These are phyloP conservation scores for Henckelia pumila DNA, from an alignment of 257 asterid species.

Conservation along the genomic window DNA sequence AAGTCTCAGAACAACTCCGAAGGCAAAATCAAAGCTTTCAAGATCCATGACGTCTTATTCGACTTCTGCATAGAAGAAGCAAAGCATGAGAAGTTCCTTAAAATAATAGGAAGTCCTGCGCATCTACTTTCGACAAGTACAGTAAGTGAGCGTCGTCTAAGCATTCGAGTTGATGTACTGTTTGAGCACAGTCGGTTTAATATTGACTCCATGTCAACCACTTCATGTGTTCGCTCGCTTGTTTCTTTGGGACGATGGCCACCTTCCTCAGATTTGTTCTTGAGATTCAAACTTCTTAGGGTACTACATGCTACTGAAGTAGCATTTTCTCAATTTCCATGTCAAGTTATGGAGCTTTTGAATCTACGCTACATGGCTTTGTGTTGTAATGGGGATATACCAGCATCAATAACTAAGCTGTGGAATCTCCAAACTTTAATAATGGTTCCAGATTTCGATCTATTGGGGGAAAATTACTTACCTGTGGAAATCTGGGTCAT, in stretches of 20 bases:
- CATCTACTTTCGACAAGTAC: background rate
- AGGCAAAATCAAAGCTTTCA: too few species aligned
- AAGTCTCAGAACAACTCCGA: background rate
- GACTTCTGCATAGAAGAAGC: background rate
- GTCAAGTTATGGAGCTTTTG: background rate
- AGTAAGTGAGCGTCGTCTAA: background rate
- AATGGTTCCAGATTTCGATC: too few species aligned
- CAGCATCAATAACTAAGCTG: background rate
- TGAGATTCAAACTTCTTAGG: conserved; percentile 1
- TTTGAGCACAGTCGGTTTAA: background rate
- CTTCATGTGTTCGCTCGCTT: conserved; percentile 17
- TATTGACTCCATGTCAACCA: background rate
- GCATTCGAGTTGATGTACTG: background rate
- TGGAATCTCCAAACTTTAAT: too few species aligned
- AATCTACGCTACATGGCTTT: conserved; percentile 18
- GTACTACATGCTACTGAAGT: conserved; percentile 6
- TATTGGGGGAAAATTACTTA: too few species aligned
- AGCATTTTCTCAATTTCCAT: background rate
- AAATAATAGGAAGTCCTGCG: background rate
- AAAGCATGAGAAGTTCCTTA: background rate
- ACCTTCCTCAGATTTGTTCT: background rate
- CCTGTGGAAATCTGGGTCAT: background rate
- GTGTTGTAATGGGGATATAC: background rate
- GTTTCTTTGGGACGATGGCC: background rate
- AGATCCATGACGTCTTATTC: too few species aligned